Evolutionary conservation across 805 yeast species (phyloP).

Genomic region (Isabelozyma heimii): DNA sequence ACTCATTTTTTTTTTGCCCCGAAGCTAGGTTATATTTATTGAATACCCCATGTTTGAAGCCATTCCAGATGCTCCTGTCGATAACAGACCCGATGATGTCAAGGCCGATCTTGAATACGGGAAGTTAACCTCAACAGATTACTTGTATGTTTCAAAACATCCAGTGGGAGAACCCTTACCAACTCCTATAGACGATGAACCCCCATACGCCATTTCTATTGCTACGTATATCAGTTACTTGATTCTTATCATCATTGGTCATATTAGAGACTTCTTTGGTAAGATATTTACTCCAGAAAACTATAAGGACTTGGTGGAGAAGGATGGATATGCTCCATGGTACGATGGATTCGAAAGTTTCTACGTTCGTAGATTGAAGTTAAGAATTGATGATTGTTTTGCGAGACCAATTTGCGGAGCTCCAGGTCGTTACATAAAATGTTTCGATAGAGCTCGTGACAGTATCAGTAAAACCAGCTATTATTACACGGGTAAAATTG

Average conservation of each 20-base stretch:
- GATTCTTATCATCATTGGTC: constrained; percentile 83
- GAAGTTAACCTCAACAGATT: constrained; percentile 57
- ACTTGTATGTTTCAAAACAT: constrained; percentile 60
- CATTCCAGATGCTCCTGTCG: constrained; percentile 41
- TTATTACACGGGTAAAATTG: constrained; percentile 71
- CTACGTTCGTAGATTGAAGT: constrained; percentile 87
- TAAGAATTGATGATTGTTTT: constrained; percentile 90
- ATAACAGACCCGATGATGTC: constrained; percentile 27
- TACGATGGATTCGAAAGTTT: constrained; percentile 91
- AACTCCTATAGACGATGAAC: constrained; percentile 74
- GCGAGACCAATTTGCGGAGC: constrained; percentile 96
- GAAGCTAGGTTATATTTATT: neutral
- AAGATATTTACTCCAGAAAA: constrained; percentile 64
- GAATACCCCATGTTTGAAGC: constrained; percentile 4
- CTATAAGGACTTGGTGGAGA: constrained; percentile 65
- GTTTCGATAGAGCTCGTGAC: constrained; percentile 73
- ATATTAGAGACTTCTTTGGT: constrained; percentile 85
- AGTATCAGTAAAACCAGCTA: constrained; percentile 54
- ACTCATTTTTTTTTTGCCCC: too few species aligned
- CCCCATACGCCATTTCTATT: constrained; percentile 75
- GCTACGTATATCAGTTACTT: constrained; percentile 85
- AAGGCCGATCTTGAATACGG: constrained; percentile 70
- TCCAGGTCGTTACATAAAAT: constrained; percentile 86
- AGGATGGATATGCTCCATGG: constrained; percentile 94
- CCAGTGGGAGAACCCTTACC: constrained; percentile 58